A percentile compares a stretch with the other conserved stretches of the same genome.
These are phyloP conservation scores for Thyridium curvatum DNA, from an alignment of 2,329 filamentous ascomycete species.

Conservation along the genomic window DNA sequence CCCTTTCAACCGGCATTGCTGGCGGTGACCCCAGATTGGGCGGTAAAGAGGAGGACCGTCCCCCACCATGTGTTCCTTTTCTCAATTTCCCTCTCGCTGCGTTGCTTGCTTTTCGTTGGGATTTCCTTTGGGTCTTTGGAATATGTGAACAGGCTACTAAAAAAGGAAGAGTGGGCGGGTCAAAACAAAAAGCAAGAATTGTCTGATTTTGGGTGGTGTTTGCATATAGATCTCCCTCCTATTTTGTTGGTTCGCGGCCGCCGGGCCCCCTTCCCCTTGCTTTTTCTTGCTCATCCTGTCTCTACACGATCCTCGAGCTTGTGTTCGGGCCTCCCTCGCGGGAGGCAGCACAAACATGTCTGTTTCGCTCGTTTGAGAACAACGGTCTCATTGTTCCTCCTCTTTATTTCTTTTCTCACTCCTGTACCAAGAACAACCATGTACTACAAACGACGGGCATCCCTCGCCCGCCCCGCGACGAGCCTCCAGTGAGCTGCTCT, in stretches of 20 bases:
- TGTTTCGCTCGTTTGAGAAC: neutral
- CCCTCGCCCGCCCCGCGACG: neutral
- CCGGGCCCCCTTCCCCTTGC: neutral
- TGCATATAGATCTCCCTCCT: constrained; percentile 5
- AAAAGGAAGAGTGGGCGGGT: constrained; percentile 1
- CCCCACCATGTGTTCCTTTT: constrained; percentile 8
- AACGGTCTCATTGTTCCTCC: neutral
- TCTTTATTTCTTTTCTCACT: neutral
- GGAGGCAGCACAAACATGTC: too few species aligned
- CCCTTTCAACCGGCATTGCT: too few species aligned
- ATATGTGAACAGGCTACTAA: constrained; percentile 2
- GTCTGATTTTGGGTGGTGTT: neutral
- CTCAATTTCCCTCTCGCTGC: neutral
- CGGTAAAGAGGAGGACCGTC: too few species aligned
- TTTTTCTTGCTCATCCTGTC: neutral
- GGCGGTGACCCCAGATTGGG: too few species aligned
- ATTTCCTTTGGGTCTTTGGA: neutral
- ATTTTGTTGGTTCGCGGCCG: neutral
- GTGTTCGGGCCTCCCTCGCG: too few species aligned
- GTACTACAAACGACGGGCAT: neutral
- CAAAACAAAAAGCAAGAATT: constrained; percentile 3
- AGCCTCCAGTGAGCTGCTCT: neutral
- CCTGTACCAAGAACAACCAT: neutral
- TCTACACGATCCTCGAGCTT: constrained; percentile 1
- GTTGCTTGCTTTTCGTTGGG: neutral